phyloP scores from a whole-genome alignment of 2,329 filamentous ascomycete species.

The Ceratocystis huliohia region DNA sequence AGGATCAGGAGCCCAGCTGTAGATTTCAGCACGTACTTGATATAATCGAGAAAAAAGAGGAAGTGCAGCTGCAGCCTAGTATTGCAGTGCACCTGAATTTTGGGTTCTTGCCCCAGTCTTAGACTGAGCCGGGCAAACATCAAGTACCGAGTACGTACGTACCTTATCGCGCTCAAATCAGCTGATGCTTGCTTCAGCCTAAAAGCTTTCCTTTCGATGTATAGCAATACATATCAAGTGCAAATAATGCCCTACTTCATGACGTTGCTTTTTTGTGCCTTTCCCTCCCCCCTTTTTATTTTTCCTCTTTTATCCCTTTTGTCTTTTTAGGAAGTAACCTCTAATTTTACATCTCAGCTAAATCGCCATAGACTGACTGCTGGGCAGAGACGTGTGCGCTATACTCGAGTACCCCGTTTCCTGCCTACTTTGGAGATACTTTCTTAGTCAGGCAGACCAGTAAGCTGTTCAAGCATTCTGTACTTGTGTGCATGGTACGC shows the following conservation, averaged over 20 bases:
- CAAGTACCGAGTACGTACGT: background rate
- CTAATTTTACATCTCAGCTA: background rate
- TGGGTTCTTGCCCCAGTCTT: background rate
- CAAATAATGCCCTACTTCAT: background rate
- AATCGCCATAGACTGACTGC: background rate
- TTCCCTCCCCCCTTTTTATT: background rate
- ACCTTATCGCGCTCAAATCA: background rate
- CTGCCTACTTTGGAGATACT: background rate
- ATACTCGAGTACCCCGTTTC: background rate
- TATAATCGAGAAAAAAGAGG: background rate
- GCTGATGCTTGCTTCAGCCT: too few species aligned
- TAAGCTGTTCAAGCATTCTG: too few species aligned
- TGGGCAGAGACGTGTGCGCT: background rate
- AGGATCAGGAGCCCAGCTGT: background rate
- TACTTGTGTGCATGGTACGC: too few species aligned
- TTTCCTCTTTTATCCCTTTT: background rate
- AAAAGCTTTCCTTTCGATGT: too few species aligned
- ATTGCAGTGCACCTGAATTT: conserved; percentile 1
- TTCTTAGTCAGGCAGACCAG: too few species aligned
- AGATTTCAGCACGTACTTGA: background rate
- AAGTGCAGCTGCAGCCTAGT: background rate
- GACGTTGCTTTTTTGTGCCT: background rate
- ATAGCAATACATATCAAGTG: too few species aligned
- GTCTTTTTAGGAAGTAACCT: too few species aligned
- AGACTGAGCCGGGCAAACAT: background rate